A percentile compares a stretch with the other conserved stretches of the same genome.
Evolutionary conservation across 345 rosid species (phyloP).

Genomic region (Acer saccharum): DNA sequence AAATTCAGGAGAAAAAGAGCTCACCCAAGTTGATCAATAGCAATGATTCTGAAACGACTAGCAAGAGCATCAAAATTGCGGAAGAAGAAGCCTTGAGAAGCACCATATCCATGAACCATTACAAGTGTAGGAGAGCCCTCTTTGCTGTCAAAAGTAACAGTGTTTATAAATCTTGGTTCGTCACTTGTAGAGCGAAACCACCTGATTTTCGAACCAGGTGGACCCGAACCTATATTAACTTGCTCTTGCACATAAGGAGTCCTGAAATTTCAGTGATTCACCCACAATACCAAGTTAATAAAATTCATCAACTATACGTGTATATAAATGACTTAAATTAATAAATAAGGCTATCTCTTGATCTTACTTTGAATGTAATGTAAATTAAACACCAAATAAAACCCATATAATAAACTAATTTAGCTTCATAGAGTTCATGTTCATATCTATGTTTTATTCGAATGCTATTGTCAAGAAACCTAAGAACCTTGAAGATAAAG

Average conservation of each 20-base stretch:
- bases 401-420: neutral
- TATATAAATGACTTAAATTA: neutral
- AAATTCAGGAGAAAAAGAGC: neutral
- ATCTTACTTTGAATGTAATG: neutral
- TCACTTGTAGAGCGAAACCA: constrained; percentile 91
- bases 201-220: constrained; percentile 83
- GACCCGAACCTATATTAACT: constrained; percentile 90
- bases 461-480: neutral
- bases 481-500: no score
- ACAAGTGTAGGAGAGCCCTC: constrained; percentile 85
- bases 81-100: constrained; percentile 96
- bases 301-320: neutral
- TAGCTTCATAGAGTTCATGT: neutral
- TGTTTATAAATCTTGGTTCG: constrained; percentile 81
- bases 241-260: constrained; percentile 85
- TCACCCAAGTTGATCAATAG: constrained; percentile 97
- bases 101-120: constrained; percentile 96
- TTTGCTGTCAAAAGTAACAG: constrained; percentile 78
- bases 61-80: constrained; percentile 91
- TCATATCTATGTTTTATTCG: neutral
- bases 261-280: constrained; percentile 45
- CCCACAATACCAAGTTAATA: neutral
- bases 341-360: neutral
- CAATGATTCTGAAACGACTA: constrained; percentile 74
- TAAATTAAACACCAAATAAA: neutral